Base-by-base conservation (phyloP, 1,284 basidiomycete species). In the Crocinoboletus sp. region DNA sequence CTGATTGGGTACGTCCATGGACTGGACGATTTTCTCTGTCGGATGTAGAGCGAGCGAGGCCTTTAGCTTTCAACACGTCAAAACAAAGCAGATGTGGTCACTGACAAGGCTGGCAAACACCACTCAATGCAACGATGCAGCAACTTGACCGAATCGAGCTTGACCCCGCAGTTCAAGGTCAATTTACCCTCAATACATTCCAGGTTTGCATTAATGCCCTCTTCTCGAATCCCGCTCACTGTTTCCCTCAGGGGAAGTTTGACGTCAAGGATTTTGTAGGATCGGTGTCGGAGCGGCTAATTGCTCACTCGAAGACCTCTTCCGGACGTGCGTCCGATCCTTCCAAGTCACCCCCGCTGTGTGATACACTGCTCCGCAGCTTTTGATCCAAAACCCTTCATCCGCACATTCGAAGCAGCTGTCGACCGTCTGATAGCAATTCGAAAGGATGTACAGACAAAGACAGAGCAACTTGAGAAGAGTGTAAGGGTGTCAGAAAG, bases 361-460 rank as follows among this genome's bases (percentile, higher is more conserved):
- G 24, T 50, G 43, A 55, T 48, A 38, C 47, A 24, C 40, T 42
- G 20, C 50, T 27, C 25, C 25, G 31, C 54, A 94, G 93, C 94
- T 2, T 97, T 98, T 65, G 85, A 97, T 61, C 92, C 95, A 0
- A 81, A 85, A 55, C 93, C 96, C 0, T 97, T 98, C 68, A 89
- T 97, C 50, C 73, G 80, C 41, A 92, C 89, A 0, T 95, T 99
- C 57, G 94, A 97, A 59, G 80, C 83, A 11, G 88, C 92, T 0
- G 81, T 97, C 5, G 93, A 96, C 65, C 79, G 78, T 45, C 78
- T 99, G 24, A 86, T 96, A 39, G 73, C 81, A 2, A 77, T 97
- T 5, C 78, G 94, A 24, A 85, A 86, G 54, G 87, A 95, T 67
- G 88, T 98, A 5, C 88, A 95, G 50, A 74, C 82, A 11, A 86